A percentile compares a stretch with the other conserved stretches of the same genome.
Evolutionary conservation across 176 grass and related monocot species (phyloP).

Genomic region (Echinochloa phyllopogon): DNA sequence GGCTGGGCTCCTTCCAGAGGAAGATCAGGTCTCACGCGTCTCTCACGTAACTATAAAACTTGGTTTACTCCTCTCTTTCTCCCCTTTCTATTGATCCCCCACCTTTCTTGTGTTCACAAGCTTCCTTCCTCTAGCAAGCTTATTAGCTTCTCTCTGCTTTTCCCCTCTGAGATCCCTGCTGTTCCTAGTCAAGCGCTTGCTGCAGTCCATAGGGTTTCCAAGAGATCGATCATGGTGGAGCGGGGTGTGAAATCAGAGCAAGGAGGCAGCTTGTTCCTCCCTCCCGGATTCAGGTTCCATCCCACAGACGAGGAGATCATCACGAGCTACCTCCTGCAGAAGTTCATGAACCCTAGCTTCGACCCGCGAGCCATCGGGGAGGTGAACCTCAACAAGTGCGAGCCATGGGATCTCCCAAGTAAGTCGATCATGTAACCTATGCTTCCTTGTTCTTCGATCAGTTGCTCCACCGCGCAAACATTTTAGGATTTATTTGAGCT

Average conservation of each 20-base stretch:
- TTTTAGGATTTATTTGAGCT: background rate
- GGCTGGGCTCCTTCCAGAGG: background rate
- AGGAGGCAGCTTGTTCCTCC: constrained; percentile 42
- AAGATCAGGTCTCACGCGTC: background rate
- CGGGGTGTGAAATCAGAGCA: constrained; percentile 8
- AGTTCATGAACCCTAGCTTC: constrained; percentile 54
- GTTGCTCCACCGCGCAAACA: background rate
- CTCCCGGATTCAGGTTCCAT: constrained; percentile 70
- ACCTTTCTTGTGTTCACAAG: constrained; percentile 36
- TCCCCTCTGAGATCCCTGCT: background rate
- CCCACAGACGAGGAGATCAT: constrained; percentile 60
- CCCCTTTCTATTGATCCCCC: constrained; percentile 28
- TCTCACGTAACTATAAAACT: constrained; percentile 37
- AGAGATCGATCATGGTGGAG: constrained; percentile 26
- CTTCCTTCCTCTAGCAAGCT: background rate
- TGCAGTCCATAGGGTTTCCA: background rate
- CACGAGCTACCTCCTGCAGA: constrained; percentile 56
- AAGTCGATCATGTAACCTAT: background rate
- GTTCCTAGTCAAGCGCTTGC: background rate
- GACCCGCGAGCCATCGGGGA: constrained; percentile 49
- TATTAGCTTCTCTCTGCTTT: background rate
- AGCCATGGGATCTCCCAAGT: constrained; percentile 93
- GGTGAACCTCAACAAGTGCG: constrained; percentile 86
- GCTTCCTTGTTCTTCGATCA: background rate
- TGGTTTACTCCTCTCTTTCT: constrained; percentile 6